A percentile compares a stretch with the other conserved stretches of the same genome.
phyloP scores from a whole-genome alignment of 805 yeast species.

The Candida fluviatilis region DNA sequence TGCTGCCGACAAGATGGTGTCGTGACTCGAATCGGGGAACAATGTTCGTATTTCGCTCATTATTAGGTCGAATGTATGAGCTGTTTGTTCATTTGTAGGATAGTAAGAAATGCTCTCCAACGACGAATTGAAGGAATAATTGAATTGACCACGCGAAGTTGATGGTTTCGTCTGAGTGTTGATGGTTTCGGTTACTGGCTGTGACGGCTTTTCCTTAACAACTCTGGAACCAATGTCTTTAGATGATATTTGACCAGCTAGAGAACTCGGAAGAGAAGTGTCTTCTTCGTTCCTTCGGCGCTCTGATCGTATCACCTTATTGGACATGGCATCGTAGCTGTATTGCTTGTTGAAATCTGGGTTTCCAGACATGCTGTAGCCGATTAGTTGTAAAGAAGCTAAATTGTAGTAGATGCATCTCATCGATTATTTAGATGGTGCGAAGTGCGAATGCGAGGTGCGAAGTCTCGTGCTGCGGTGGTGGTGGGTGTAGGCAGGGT shows the following conservation, averaged over 20 bases:
- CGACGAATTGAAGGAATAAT: slow-evolving; percentile 2
- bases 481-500: too few relatives aligned
- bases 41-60: slow-evolving; percentile 53
- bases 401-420: neutral
- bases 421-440: neutral
- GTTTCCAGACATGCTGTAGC: slow-evolving; percentile 6
- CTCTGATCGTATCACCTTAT: slow-evolving; percentile 54
- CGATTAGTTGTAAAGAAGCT: neutral
- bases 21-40: slow-evolving; percentile 75
- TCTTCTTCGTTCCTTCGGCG: slow-evolving; percentile 37
- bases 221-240: slow-evolving; percentile 64
- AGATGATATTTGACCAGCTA: slow-evolving; percentile 63
- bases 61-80: slow-evolving; percentile 51
- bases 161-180: slow-evolving; percentile 9
- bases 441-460: neutral
- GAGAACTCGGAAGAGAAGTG: slow-evolving; percentile 62
- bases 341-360: slow-evolving; percentile 26
- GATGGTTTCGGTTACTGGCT: slow-evolving; percentile 12
- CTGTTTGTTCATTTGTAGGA: slow-evolving; percentile 56
- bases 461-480: too few relatives aligned
- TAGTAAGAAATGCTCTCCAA: slow-evolving; percentile 54
- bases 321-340: slow-evolving; percentile 72
- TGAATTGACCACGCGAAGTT: slow-evolving; percentile 4
- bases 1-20: slow-evolving; percentile 64
- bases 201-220: slow-evolving; percentile 9